These are phyloP conservation scores for Pseudonitzschia multistriata DNA, from an alignment of 108 stramenopile genomes.

Conservation along the genomic window DNA sequence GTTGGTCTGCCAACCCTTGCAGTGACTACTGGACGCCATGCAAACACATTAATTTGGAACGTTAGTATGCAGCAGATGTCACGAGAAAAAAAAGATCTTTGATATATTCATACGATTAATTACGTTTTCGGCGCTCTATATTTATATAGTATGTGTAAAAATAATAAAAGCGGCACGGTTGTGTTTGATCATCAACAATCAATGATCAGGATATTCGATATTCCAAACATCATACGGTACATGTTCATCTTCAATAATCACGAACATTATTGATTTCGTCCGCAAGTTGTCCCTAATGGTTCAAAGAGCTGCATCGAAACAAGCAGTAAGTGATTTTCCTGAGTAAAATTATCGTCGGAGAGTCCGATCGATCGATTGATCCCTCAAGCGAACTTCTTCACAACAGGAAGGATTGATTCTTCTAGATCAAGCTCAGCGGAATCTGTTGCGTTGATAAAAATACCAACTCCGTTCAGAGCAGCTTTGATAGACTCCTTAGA, in stretches of 20 bases:
- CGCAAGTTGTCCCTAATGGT: neutral
- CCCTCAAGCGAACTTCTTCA: conserved; percentile 72
- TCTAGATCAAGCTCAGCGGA: conserved; percentile 83
- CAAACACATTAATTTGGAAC: too few relatives aligned
- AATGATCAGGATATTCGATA: neutral
- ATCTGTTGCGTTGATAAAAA: conserved; percentile 89
- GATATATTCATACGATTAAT: too few relatives aligned
- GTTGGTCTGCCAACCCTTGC: too few relatives aligned
- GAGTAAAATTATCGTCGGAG: neutral
- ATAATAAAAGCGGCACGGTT: neutral
- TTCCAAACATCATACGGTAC: conserved; percentile 1
- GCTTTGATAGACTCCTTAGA: conserved; percentile 90
- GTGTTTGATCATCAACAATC: neutral
- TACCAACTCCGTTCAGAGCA: conserved; percentile 82
- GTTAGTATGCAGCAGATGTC: too few relatives aligned
- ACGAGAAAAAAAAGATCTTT: too few relatives aligned
- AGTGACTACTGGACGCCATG: too few relatives aligned
- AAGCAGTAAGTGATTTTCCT: neutral
- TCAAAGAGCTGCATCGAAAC: neutral
- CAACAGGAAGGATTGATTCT: conserved; percentile 69
- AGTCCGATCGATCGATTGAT: neutral
- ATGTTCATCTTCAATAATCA: conserved; percentile 2
- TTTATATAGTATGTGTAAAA: neutral
- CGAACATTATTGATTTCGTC: neutral
- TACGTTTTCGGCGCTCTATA: conserved; percentile 9